Percentiles rank a stretch among this genome's conserved stretches.
Conservation (phyloP, 1,284 basidiomycete species). For the Microbotryum scabiosae region DNA sequence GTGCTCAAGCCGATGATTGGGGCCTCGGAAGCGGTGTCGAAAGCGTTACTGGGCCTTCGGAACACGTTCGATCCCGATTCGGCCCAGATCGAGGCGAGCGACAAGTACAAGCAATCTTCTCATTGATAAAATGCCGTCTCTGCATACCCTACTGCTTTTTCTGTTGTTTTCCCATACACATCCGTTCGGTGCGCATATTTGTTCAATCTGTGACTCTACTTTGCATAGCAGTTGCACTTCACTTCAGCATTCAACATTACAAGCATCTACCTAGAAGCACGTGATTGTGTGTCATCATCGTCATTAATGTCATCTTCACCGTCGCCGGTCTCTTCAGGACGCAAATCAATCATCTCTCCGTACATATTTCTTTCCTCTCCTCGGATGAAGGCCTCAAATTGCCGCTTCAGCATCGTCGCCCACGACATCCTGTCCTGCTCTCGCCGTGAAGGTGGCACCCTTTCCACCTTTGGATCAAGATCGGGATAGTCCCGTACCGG, state of each 20-base stretch:
- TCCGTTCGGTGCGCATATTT: too few species aligned
- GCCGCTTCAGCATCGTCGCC: slow-evolving; percentile 79
- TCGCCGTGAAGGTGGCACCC: slow-evolving; percentile 2
- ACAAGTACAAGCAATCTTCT: slow-evolving; percentile 30
- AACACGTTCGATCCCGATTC: slow-evolving; percentile 49
- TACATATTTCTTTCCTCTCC: slow-evolving; percentile 80
- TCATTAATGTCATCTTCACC: too few species aligned
- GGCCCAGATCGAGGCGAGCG: slow-evolving; percentile 18
- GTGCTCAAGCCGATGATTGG: slow-evolving; percentile 95
- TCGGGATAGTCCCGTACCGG: slow-evolving; percentile 79
- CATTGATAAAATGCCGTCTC: background rate
- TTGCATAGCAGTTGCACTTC: too few species aligned
- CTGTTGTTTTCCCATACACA: too few species aligned
- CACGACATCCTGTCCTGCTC: slow-evolving; percentile 67
- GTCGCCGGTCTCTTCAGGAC: too few species aligned
- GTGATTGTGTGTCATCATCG: too few species aligned
- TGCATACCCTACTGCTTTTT: background rate
- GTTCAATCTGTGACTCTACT: too few species aligned
- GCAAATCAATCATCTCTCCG: background rate
- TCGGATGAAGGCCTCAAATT: slow-evolving; percentile 77
- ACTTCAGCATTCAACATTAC: too few species aligned
- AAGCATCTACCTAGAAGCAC: too few species aligned
- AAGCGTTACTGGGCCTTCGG: slow-evolving; percentile 84
- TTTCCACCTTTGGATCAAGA: slow-evolving; percentile 41
- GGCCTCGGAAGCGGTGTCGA: slow-evolving; percentile 88